Evolutionary conservation across 108 stramenopile species (phyloP).

Genomic region (Cyclotella atomus): DNA sequence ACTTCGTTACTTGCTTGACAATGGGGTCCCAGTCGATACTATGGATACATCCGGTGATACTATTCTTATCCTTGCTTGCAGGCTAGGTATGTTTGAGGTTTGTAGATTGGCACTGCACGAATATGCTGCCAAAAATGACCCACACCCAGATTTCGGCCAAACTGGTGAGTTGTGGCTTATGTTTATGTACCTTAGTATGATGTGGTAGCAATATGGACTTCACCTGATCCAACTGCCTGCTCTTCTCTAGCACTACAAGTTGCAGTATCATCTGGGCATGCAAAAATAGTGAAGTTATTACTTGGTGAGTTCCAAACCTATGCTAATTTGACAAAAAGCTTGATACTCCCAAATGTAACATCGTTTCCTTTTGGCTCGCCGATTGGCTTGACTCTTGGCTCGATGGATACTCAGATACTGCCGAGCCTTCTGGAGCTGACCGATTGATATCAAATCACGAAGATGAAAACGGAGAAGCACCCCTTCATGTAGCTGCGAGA

Average conservation of each 20-base stretch:
- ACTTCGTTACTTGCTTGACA: slow-evolving; percentile 39
- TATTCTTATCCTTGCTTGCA: slow-evolving; percentile 61
- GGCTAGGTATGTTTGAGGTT: slow-evolving; percentile 58
- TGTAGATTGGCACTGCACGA: slow-evolving; percentile 48
- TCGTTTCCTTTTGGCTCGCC: no score
- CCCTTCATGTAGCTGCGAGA: slow-evolving; percentile 63
- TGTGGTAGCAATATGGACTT: not conserved
- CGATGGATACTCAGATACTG: slow-evolving; percentile 23
- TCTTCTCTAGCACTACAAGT: slow-evolving; percentile 32
- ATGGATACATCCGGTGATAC: slow-evolving; percentile 61
- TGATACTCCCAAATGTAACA: not conserved
- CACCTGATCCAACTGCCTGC: not conserved
- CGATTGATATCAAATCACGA: slow-evolving; percentile 62
- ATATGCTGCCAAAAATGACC: slow-evolving; percentile 71
- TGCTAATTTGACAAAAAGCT: no score
- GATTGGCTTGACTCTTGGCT: no score
- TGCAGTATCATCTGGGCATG: slow-evolving; percentile 64
- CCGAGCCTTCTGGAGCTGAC: slow-evolving; percentile 53
- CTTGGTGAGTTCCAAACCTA: no score
- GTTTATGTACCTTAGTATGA: not conserved
- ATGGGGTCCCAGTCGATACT: slow-evolving; percentile 40
- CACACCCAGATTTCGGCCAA: slow-evolving; percentile 67
- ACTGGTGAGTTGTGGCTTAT: no score
- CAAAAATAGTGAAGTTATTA: slow-evolving; percentile 50
- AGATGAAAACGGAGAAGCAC: slow-evolving; percentile 64